Conservation (phyloP, 345 rosid genomes). For the Populus ilicifolia region DNA sequence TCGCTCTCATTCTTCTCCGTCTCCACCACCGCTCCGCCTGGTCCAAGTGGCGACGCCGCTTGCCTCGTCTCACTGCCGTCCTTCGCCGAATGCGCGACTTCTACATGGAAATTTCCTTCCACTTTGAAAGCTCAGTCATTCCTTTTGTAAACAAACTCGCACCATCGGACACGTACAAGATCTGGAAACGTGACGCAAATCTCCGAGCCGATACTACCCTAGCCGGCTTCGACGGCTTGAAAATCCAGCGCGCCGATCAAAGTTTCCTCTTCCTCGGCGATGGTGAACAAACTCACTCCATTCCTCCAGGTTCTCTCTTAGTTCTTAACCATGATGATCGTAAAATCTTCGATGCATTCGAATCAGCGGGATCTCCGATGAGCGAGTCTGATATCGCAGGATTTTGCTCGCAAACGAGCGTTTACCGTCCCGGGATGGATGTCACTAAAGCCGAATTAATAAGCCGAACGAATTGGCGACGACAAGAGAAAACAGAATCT, state of each 20-base stretch:
- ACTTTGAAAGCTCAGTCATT: slow-evolving; percentile 88
- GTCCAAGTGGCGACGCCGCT: slow-evolving; percentile 86
- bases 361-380: slow-evolving; percentile 64
- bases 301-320: slow-evolving; percentile 68
- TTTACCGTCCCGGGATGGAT: slow-evolving; percentile 91
- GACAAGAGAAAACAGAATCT: slow-evolving; percentile 69
- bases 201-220: slow-evolving; percentile 81
- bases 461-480: slow-evolving; percentile 70
- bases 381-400: slow-evolving; percentile 55
- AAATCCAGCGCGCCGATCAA: slow-evolving; percentile 81
- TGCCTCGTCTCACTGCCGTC: slow-evolving; percentile 66
- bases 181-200: slow-evolving; percentile 92
- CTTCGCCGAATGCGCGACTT: slow-evolving; percentile 85
- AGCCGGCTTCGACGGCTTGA: slow-evolving; percentile 86
- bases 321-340: slow-evolving; percentile 68
- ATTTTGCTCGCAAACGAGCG: slow-evolving; percentile 65
- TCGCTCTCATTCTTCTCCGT: slow-evolving; percentile 45
- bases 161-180: slow-evolving; percentile 91
- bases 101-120: slow-evolving; percentile 89
- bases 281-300: slow-evolving; percentile 49
- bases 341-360: slow-evolving; percentile 71
- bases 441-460: slow-evolving; percentile 83
- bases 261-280: slow-evolving; percentile 85
- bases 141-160: slow-evolving; percentile 86
- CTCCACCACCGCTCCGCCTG: slow-evolving; percentile 67